Conservation (phyloP, 2,329 filamentous ascomycete genomes). For the Fusarium pseudonygamai region DNA sequence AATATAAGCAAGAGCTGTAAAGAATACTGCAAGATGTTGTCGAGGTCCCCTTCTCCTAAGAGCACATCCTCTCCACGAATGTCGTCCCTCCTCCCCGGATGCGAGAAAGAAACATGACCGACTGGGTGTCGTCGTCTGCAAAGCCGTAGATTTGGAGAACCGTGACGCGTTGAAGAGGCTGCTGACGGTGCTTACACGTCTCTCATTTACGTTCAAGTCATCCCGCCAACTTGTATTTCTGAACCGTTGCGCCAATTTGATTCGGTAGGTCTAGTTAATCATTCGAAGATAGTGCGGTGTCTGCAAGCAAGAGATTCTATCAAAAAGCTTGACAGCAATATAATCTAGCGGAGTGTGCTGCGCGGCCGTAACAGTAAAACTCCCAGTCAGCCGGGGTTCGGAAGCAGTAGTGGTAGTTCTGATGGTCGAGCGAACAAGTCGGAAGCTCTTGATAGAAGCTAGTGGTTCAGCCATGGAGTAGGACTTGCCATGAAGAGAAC, state of each 20-base stretch:
- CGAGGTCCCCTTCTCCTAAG: background rate
- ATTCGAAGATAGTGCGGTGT: background rate
- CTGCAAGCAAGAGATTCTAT: background rate
- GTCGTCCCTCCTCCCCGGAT: background rate
- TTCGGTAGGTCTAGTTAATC: constrained; percentile 29
- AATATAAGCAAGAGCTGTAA: background rate
- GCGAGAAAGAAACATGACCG: background rate
- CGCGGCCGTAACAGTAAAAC: background rate
- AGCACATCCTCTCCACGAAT: background rate
- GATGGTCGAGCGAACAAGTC: background rate
- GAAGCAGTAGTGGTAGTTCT: background rate
- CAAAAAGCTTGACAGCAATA: background rate
- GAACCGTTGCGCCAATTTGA: constrained; percentile 31
- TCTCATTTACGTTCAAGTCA: too few relatives aligned
- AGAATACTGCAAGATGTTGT: background rate
- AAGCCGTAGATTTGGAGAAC: background rate
- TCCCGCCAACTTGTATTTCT: constrained; percentile 17
- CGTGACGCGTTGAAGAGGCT: too few relatives aligned
- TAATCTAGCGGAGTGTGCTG: too few relatives aligned
- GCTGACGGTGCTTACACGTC: too few relatives aligned
- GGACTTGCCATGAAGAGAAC: background rate
- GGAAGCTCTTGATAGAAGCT: background rate
- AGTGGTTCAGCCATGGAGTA: background rate
- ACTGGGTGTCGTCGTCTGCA: background rate
- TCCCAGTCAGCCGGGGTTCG: background rate